phyloP scores from a whole-genome alignment of 2,329 filamentous ascomycete species.

The Talaromyces sp. region DNA sequence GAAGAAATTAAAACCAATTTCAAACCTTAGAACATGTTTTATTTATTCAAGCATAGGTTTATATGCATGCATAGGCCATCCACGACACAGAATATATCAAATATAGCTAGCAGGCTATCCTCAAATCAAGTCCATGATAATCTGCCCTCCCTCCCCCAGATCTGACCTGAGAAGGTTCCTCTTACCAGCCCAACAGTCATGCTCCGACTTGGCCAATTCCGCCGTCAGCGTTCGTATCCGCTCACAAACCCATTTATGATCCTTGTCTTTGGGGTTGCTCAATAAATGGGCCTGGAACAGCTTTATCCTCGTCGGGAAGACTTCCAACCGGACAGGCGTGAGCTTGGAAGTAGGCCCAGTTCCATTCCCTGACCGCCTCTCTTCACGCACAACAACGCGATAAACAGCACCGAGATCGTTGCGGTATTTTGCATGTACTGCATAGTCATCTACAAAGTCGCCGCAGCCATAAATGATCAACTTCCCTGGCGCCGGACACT shows the following conservation, averaged over 20 bases:
- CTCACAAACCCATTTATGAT: constrained; percentile 27
- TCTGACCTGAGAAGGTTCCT: constrained; percentile 16
- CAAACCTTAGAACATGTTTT: neutral
- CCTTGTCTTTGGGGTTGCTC: constrained; percentile 18
- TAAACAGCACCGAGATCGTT: constrained; percentile 39
- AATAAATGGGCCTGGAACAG: constrained; percentile 29
- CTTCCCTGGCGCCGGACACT: constrained; percentile 27
- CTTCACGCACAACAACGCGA: constrained; percentile 27
- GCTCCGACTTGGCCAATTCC: constrained; percentile 20
- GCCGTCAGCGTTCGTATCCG: constrained; percentile 24
- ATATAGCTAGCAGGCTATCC: neutral
- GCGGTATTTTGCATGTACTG: constrained; percentile 25
- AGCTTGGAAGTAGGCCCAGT: constrained; percentile 7
- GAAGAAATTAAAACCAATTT: neutral
- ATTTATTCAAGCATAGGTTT: neutral
- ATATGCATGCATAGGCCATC: too few relatives aligned
- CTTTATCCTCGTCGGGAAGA: constrained; percentile 32
- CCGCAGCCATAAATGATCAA: constrained; percentile 39
- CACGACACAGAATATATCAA: too few relatives aligned
- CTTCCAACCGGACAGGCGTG: constrained; percentile 23
- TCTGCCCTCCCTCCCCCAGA: constrained; percentile 26
- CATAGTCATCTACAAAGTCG: constrained; percentile 42
- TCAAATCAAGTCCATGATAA: constrained; percentile 21
- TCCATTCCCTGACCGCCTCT: neutral
- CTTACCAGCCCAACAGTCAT: neutral